These are phyloP conservation scores for Apophysomyces trapeziformis DNA, from an alignment of 371 early-diverging fungal genomes.

Conservation along the genomic window DNA sequence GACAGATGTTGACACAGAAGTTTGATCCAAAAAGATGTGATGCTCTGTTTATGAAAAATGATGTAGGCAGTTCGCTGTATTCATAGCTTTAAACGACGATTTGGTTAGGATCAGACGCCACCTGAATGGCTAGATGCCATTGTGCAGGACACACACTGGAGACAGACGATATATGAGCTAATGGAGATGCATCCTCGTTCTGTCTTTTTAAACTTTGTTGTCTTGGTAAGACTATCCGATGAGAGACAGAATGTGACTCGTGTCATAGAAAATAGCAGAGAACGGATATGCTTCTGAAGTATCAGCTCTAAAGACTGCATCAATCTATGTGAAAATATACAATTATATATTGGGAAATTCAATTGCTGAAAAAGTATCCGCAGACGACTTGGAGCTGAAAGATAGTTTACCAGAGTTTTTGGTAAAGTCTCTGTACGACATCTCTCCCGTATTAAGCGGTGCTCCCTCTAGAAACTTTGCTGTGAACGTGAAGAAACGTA, in stretches of 20 bases:
- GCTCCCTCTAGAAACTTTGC: constrained; percentile 53
- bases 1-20: constrained; percentile 55
- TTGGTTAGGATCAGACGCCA: constrained; percentile 17
- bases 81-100: constrained; percentile 6
- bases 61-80: constrained; percentile 24
- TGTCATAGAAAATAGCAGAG: constrained; percentile 61
- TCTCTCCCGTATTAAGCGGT: background rate
- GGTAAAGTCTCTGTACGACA: constrained; percentile 31
- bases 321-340: constrained; percentile 67
- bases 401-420: constrained; percentile 51
- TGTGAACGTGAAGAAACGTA: constrained; percentile 75
- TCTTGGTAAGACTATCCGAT: constrained; percentile 50
- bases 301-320: constrained; percentile 63
- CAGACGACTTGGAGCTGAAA: constrained; percentile 61
- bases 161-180: constrained; percentile 66
- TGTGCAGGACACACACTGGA: constrained; percentile 63
- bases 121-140: constrained; percentile 58
- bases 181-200: constrained; percentile 65
- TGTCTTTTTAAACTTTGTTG: constrained; percentile 60
- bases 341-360: constrained; percentile 62
- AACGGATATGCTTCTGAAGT: constrained; percentile 68
- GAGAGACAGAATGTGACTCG: background rate
- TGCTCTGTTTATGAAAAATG: constrained; percentile 43
- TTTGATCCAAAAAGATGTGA: constrained; percentile 68
- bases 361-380: constrained; percentile 52